Conservation (phyloP, 306 rosid species). For the Echinosophora koreensis region DNA sequence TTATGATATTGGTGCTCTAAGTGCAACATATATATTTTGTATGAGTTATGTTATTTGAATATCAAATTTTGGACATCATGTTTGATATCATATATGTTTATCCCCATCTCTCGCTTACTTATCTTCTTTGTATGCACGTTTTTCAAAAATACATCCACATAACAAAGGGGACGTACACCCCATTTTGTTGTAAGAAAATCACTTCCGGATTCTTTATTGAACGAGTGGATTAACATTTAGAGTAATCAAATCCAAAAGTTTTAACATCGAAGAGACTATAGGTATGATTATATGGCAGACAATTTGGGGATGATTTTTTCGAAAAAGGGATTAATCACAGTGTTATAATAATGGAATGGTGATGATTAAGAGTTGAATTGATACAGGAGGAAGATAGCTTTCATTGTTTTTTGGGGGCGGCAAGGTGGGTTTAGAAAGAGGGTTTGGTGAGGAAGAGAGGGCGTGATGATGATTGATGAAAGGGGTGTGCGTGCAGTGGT, state of each 20-base stretch:
- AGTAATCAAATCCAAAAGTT: background rate
- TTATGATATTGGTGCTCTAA: background rate
- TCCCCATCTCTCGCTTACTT: too few relatives aligned
- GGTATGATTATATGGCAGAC: conserved; percentile 1
- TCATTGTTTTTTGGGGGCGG: background rate
- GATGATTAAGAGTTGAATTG: conserved; percentile 1
- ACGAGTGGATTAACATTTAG: background rate
- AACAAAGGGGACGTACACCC: too few relatives aligned
- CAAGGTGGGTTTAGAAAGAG: conserved; percentile 38
- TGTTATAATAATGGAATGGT: background rate
- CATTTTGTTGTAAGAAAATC: too few relatives aligned
- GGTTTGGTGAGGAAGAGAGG: conserved; percentile 62
- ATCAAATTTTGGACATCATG: too few relatives aligned
- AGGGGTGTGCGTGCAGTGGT: conserved; percentile 43
- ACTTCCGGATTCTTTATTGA: background rate
- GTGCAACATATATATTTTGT: too few relatives aligned
- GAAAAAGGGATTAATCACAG: too few relatives aligned
- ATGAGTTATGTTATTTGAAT: too few relatives aligned
- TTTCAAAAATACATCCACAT: too few relatives aligned
- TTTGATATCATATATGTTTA: too few relatives aligned
- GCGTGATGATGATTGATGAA: conserved; percentile 48
- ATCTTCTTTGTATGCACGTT: too few relatives aligned
- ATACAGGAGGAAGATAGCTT: background rate
- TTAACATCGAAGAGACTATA: background rate
- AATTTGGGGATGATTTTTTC: background rate